Conservation (phyloP, 306 rosid genomes). For the Acacia crassicarpa region DNA sequence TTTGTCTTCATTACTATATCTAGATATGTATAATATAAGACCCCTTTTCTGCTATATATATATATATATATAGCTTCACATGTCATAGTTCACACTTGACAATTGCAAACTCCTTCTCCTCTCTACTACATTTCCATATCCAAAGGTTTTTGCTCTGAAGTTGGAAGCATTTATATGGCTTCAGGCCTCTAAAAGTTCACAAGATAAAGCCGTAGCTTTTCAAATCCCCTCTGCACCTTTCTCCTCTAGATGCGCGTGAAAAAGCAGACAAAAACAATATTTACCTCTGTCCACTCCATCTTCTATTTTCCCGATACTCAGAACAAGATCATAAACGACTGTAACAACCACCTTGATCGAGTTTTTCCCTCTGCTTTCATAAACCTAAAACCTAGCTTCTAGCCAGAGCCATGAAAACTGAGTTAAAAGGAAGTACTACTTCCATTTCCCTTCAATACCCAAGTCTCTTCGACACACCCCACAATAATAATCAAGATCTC, state of each 20-base stretch:
- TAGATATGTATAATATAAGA: neutral
- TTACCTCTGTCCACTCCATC: conserved; percentile 2
- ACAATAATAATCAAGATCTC: conserved; percentile 34
- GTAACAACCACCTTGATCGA: neutral
- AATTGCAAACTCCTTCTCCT: neutral
- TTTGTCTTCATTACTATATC: conserved; percentile 26
- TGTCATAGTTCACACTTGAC: conserved; percentile 9
- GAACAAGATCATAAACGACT: neutral
- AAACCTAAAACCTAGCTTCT: neutral
- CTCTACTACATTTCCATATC: conserved; percentile 14
- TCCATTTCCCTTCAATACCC: conserved; percentile 67
- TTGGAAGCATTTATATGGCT: neutral
- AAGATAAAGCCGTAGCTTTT: conserved; percentile 34
- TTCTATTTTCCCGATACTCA: neutral
- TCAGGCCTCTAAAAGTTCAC: neutral
- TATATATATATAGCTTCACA: conserved; percentile 32
- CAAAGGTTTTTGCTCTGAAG: conserved; percentile 1
- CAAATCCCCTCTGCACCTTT: conserved; percentile 35
- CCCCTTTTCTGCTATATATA: conserved; percentile 40
- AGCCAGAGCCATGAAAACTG: conserved; percentile 62
- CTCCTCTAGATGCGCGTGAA: conserved; percentile 21
- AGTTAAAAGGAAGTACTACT: conserved; percentile 49
- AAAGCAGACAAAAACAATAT: neutral
- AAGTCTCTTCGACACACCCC: conserved; percentile 47
- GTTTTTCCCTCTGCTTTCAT: neutral